Evolutionary conservation across 352 stramenopile genomes (phyloP).

Genomic region (Phytophthora hibernalis): DNA sequence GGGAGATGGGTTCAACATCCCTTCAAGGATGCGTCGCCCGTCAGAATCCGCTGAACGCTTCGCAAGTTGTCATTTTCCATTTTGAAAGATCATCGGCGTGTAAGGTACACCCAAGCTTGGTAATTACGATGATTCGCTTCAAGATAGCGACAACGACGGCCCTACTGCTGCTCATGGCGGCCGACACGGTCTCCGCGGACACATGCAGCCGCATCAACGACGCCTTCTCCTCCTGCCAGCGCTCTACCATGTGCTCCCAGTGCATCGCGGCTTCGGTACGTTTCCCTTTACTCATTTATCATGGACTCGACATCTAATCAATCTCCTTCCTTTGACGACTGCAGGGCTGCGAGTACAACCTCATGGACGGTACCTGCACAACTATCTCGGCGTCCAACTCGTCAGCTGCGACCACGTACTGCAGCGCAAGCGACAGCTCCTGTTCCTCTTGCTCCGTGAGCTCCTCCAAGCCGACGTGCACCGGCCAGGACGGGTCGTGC

Average conservation of each 20-base stretch:
- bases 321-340: neutral
- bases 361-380: slow-evolving; percentile 38
- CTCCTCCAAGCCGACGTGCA: slow-evolving; percentile 42
- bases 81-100: slow-evolving; percentile 22
- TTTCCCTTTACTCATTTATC: neutral
- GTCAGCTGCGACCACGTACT: slow-evolving; percentile 28
- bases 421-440: slow-evolving; percentile 28
- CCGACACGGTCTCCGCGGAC: slow-evolving; percentile 16
- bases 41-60: neutral
- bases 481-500: slow-evolving; percentile 35
- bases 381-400: slow-evolving; percentile 17
- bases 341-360: slow-evolving; percentile 48
- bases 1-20: slow-evolving; percentile 31
- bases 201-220: slow-evolving; percentile 43
- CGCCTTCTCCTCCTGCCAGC: slow-evolving; percentile 47
- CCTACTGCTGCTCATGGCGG: slow-evolving; percentile 6
- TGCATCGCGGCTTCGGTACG: slow-evolving; percentile 45
- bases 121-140: slow-evolving; percentile 32
- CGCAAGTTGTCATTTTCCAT: slow-evolving; percentile 17
- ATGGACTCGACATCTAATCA: neutral
- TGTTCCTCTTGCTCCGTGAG: slow-evolving; percentile 43
- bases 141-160: neutral
- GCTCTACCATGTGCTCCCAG: slow-evolving; percentile 45
- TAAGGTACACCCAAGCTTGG: slow-evolving; percentile 26
- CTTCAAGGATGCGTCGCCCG: slow-evolving; percentile 14